Evolutionary conservation across 768 basidiomycete genomes (phyloP).

Genomic region (Trametes villosa): DNA sequence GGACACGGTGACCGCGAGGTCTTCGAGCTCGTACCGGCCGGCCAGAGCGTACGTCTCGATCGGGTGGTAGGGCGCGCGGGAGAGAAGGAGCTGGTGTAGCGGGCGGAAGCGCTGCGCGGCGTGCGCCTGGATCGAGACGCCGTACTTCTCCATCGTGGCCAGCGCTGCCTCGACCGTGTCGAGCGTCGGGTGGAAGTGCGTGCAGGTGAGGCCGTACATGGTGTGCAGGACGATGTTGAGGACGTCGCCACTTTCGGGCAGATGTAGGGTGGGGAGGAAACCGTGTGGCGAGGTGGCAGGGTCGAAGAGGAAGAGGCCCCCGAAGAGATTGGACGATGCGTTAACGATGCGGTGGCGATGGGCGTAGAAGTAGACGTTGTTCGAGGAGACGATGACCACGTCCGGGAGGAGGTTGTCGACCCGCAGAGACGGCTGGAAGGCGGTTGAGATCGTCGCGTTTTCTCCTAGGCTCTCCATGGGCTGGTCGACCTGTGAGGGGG

Average conservation of each 20-base stretch:
- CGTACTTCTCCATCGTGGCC: conserved; percentile 34
- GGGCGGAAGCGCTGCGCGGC: conserved; percentile 33
- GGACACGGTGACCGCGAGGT: conserved; percentile 45
- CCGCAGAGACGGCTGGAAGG: conserved; percentile 27
- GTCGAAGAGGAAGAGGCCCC: conserved; percentile 27
- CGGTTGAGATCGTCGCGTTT: conserved; percentile 24
- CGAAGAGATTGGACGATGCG: conserved; percentile 35
- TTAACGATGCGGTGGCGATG: conserved; percentile 29
- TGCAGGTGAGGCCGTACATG: conserved; percentile 36
- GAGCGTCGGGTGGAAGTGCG: conserved; percentile 34
- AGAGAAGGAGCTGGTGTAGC: conserved; percentile 39
- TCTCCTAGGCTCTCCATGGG: conserved; percentile 14
- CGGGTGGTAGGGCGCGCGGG: conserved; percentile 40
- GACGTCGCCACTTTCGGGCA: conserved; percentile 35
- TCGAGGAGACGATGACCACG: conserved; percentile 34
- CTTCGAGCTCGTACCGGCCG: conserved; percentile 38
- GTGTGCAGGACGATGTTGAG: conserved; percentile 42
- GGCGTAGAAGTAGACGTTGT: conserved; percentile 39
- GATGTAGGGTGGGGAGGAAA: conserved; percentile 23
- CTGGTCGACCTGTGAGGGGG: conserved; percentile 7
- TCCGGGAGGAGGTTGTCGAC: conserved; percentile 28
- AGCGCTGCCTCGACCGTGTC: conserved; percentile 33
- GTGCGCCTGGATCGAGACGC: conserved; percentile 27
- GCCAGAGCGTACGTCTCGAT: conserved; percentile 49
- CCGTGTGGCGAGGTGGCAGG: conserved; percentile 3